These are phyloP conservation scores for Ustilago trichophora DNA, from an alignment of 1,284 basidiomycete genomes.

Conservation along the genomic window DNA sequence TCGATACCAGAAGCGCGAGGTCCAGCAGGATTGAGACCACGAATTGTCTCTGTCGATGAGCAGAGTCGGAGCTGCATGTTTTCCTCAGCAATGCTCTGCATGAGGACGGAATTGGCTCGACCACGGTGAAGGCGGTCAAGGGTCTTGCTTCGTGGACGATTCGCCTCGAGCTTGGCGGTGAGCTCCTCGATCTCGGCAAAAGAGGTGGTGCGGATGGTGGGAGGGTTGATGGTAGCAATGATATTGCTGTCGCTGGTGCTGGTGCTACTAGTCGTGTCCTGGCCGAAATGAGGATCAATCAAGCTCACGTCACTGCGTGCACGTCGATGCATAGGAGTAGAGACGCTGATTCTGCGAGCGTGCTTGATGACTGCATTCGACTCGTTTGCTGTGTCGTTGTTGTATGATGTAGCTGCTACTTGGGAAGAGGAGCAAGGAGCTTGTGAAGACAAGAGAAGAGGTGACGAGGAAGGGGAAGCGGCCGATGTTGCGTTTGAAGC, in stretches of 20 bases:
- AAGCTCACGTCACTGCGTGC: slow-evolving; percentile 35
- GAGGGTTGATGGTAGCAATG: not conserved
- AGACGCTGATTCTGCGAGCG: slow-evolving; percentile 30
- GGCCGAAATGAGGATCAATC: slow-evolving; percentile 17
- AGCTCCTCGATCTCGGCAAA: slow-evolving; percentile 27
- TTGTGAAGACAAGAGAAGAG: too few species aligned
- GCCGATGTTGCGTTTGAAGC: not conserved
- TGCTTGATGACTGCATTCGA: slow-evolving; percentile 16
- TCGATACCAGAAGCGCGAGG: not conserved
- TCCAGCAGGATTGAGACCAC: not conserved
- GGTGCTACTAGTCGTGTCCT: too few species aligned
- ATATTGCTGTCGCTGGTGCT: too few species aligned
- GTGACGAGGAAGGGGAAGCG: not conserved
- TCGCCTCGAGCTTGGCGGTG: slow-evolving; percentile 21
- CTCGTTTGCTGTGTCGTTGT: not conserved
- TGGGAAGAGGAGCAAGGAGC: slow-evolving; percentile 2
- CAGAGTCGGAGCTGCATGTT: slow-evolving; percentile 9
- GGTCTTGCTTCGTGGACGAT: slow-evolving; percentile 21
- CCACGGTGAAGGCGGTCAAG: not conserved
- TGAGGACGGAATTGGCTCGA: slow-evolving; percentile 5
- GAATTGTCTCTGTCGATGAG: slow-evolving; percentile 28
- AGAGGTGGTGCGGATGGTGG: slow-evolving; percentile 14
- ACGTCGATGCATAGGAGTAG: slow-evolving; percentile 34
- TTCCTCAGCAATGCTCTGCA: slow-evolving; percentile 37
- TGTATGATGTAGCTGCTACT: not conserved